A percentile compares a stretch with the other conserved stretches of the same genome.
These are phyloP conservation scores for Kurtzmaniella quercitrusa DNA, from an alignment of 1,139 yeast species.

Conservation along the genomic window DNA sequence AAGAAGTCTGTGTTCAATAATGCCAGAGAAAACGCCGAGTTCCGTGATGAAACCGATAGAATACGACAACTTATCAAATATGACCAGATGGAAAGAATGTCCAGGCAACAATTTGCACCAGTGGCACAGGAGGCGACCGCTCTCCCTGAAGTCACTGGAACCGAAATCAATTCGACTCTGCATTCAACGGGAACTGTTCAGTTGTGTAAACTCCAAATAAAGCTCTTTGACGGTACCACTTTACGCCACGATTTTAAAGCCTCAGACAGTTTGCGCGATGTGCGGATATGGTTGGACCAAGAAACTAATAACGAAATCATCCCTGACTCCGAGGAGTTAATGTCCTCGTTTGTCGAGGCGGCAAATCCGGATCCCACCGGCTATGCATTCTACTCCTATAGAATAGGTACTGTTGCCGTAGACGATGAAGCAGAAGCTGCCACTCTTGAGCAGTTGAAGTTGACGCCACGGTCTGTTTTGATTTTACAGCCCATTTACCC, in stretches of 20 bases:
- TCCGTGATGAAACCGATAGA: constrained; percentile 40
- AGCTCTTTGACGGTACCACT: constrained; percentile 53
- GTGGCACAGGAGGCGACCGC: no score
- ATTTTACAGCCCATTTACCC: constrained; percentile 53
- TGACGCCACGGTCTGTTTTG: constrained; percentile 64
- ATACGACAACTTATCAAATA: constrained; percentile 48
- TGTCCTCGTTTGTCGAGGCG: constrained; percentile 38
- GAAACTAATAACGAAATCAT: constrained; percentile 39
- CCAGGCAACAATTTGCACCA: constrained; percentile 10
- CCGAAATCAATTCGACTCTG: no score
- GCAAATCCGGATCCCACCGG: constrained; percentile 29
- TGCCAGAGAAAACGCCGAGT: constrained; percentile 15
- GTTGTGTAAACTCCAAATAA: constrained; percentile 44
- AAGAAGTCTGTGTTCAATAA: constrained; percentile 14
- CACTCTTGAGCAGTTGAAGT: constrained; percentile 42
- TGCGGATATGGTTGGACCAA: constrained; percentile 59
- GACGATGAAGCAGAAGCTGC: constrained; percentile 51
- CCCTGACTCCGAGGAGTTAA: constrained; percentile 17
- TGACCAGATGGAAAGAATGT: constrained; percentile 45
- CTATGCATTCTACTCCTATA: constrained; percentile 37
- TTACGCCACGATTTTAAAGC: constrained; percentile 39
- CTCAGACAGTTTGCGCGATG: constrained; percentile 44
- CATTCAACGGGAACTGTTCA: not conserved
- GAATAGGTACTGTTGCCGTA: constrained; percentile 32
- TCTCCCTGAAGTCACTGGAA: no score